Evolutionary conservation across 2,329 filamentous ascomycete species (phyloP).

Genomic region (Coniochaeta prunicola): DNA sequence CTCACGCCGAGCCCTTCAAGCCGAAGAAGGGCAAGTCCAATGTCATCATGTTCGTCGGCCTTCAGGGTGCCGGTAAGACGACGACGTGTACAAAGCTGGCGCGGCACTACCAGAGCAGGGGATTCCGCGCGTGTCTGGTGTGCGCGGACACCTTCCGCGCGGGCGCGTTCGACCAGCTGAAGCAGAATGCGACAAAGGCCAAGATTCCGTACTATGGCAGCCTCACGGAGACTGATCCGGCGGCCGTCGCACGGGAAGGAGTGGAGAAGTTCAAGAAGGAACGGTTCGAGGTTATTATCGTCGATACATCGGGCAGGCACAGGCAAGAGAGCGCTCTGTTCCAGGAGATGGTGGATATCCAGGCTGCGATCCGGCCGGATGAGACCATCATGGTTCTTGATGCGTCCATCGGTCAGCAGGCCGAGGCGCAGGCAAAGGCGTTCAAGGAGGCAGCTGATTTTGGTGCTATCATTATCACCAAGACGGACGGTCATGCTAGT

Average conservation of each 20-base stretch:
- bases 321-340: slow-evolving; percentile 92
- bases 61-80: slow-evolving; percentile 96
- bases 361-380: slow-evolving; percentile 80
- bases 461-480: slow-evolving; percentile 97
- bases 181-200: slow-evolving; percentile 97
- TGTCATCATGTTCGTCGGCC: slow-evolving; percentile 98
- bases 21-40: slow-evolving; percentile 94
- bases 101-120: slow-evolving; percentile 85
- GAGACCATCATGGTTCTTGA: slow-evolving; percentile 99
- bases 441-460: slow-evolving; percentile 98
- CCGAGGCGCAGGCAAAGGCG: slow-evolving; percentile 86
- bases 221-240: slow-evolving; percentile 91
- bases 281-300: slow-evolving; percentile 95
- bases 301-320: slow-evolving; percentile 93
- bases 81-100: slow-evolving; percentile 97
- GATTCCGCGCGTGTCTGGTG: slow-evolving; percentile 87
- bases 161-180: slow-evolving; percentile 95
- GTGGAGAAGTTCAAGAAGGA: slow-evolving; percentile 99
- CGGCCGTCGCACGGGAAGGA: slow-evolving; percentile 86
- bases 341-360: slow-evolving; percentile 96
- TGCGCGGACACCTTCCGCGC: slow-evolving; percentile 98
- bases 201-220: slow-evolving; percentile 99
- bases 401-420: slow-evolving; percentile 91
- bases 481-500: slow-evolving; percentile 91
- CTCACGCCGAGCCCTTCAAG: slow-evolving; percentile 90